Evolutionary conservation across 108 stramenopile genomes (phyloP), one percentile per base, ranked within the genome.

Genomic region (Parmales sp.): DNA sequence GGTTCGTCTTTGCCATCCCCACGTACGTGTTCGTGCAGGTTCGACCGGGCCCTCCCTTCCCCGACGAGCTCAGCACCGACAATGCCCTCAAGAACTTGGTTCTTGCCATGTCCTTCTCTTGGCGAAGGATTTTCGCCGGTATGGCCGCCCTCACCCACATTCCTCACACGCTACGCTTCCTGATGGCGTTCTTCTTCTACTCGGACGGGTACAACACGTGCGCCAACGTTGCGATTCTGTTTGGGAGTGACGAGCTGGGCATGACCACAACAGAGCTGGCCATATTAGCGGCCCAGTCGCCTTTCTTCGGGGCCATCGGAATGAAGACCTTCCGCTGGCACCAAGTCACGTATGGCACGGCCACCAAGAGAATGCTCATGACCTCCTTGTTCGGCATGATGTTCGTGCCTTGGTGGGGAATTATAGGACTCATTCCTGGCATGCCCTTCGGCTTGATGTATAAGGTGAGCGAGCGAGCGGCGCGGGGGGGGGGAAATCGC

Each of bases 201-300:
- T 60, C 54, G 29, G 54, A 60, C 36, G 54, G 54, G 1, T 34
- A 34, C 54, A 60, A 60, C 28, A 60, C 54, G 11, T 34, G 29
- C 16, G 54, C 54, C 54, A 60, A 60, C 31, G 54, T 60, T 3
- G 54, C 54, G 3, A 60, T 60, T 34, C 54, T 60, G 26, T 60
- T 60, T 34, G 54, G 31, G 54, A 60, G 29, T 28, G 31, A 60
- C 29, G 54, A 60, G 6, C 20, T 60, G 26, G 54, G 54, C 8
- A 60, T 60, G 54, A 34, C 13, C 54, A 60, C 54, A 11, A 6
- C 36, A 3, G 54, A 60, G 54, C 31, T 60, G n/a, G 36, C 54
- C 3, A 34, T 60, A 19, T 34, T 60, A 34, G 54, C 54, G 16
- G 54, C 54, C 36, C 31, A 60, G 54, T 28, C 29, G 29, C 54